Evolutionary conservation across 2,329 filamentous ascomycete species (phyloP), one percentile per base, ranked within the genome.

Genomic region (Zymoseptoria crescenta): DNA sequence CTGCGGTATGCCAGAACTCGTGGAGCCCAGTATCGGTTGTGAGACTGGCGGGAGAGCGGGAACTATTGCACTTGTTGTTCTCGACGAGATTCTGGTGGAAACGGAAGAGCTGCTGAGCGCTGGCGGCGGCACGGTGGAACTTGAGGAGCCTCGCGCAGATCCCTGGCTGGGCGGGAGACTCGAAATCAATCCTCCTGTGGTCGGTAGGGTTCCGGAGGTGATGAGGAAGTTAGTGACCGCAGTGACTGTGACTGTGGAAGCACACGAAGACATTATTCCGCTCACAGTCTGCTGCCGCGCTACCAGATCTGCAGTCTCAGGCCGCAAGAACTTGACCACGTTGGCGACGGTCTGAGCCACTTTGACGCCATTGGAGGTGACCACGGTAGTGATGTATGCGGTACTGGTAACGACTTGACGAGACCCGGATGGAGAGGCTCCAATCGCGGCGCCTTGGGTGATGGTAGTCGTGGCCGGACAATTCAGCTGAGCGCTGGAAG

Each of bases 241-340:
- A 6, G 56, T 58, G 27, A 58, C 41, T 1, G 56, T 58, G 13
- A 58, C 56, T 9, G 56, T 24, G 3, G 51, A 45, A 8, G 52
- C 41, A 51, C 56, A 58, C 20, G 41, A 55, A 4, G 24, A 24
- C 2, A 24, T 24, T 4, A 24, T 29, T 5, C 52, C 30, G 24
- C 35, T 19, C 6, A 16, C 50, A 19, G 35, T 30, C 29, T 20
- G 7, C 10, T 24, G 9, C 8, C 41, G n/a, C 6, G 41, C 27
- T 19, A 28, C 13, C 24, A 56, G 5, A 3, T 20, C 45, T 3
- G 51, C 49, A 8, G 41, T 30, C 41, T 29, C 41, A 50, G 54
- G 16, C 41, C 16, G n/a, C 6, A 27, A 24, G 29, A 52, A 19
- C 13, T 52, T 27, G 16, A 52, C 27, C 20, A 52, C 24, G 20